Conservation (phyloP, 257 asterid species). For the Solanum acaule region DNA sequence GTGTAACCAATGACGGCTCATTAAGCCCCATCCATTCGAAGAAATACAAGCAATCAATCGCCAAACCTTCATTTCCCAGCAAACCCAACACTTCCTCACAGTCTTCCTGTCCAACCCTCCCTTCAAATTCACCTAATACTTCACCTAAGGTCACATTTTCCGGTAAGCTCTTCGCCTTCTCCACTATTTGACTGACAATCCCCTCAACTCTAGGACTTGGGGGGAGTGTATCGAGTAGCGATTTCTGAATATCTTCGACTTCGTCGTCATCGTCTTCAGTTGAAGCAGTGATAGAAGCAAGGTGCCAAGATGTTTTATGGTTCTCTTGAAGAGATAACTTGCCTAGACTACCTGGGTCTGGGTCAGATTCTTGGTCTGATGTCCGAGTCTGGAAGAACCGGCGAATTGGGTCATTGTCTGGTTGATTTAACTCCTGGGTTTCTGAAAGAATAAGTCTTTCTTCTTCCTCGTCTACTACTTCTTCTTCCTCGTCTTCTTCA, state of each 20-base stretch:
- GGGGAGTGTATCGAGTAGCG: not conserved
- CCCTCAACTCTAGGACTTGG: slow-evolving; percentile 24
- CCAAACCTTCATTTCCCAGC: slow-evolving; percentile 52
- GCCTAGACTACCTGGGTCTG: slow-evolving; percentile 61
- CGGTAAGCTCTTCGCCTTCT: slow-evolving; percentile 41
- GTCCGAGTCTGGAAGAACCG: slow-evolving; percentile 53
- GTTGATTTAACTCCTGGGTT: not conserved
- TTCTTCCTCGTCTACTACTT: not conserved
- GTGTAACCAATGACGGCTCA: slow-evolving; percentile 65
- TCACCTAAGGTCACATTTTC: slow-evolving; percentile 68
- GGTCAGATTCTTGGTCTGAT: slow-evolving; percentile 14
- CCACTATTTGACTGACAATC: slow-evolving; percentile 43
- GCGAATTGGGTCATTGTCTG: slow-evolving; percentile 51
- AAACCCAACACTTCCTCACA: slow-evolving; percentile 57
- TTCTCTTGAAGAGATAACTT: slow-evolving; percentile 46
- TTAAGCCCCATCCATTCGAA: slow-evolving; percentile 90
- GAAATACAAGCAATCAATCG: slow-evolving; percentile 57
- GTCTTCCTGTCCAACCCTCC: slow-evolving; percentile 48
- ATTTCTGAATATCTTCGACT: not conserved
- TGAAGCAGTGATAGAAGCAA: slow-evolving; percentile 24
- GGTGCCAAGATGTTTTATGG: slow-evolving; percentile 73
- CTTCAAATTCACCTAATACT: slow-evolving; percentile 47
- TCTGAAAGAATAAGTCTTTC: not conserved
- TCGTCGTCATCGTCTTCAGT: not conserved
- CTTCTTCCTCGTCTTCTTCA: slow-evolving; percentile 9